Percentiles rank a stretch among this genome's conserved stretches.
Evolutionary conservation across 352 stramenopile genomes (phyloP).

Genomic region (Pythium aquatile): DNA sequence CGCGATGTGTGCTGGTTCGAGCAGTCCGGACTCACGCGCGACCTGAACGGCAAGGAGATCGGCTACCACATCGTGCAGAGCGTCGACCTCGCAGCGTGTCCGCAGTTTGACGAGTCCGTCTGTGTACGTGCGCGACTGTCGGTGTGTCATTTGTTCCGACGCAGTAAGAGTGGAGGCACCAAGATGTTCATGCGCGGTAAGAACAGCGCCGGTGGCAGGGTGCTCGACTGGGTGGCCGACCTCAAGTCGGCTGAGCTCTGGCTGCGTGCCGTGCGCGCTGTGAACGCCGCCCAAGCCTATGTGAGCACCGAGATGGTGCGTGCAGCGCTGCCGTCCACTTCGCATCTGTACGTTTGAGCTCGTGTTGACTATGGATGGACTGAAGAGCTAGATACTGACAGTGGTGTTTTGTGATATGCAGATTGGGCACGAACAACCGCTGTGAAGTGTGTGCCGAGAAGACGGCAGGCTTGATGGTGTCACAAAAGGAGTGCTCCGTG

Average conservation of each 20-base stretch:
- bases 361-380: no score
- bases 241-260: conserved; percentile 74
- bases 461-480: conserved; percentile 51
- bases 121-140: conserved; percentile 72
- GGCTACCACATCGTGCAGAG: conserved; percentile 77
- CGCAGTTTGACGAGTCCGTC: conserved; percentile 44
- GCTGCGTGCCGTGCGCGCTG: conserved; percentile 60
- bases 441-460: conserved; percentile 68
- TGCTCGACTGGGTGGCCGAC: conserved; percentile 70
- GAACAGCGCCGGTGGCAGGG: conserved; percentile 65
- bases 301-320: conserved; percentile 61
- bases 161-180: conserved; percentile 69
- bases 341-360: conserved; percentile 10
- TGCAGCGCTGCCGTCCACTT: conserved; percentile 32
- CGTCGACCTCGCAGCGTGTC: conserved; percentile 67
- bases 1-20: conserved; percentile 81
- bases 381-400: no score
- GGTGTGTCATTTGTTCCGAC: conserved; percentile 73
- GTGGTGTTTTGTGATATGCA: conserved; percentile 10
- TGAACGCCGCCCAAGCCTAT: conserved; percentile 45
- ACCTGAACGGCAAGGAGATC: conserved; percentile 78
- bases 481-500: conserved; percentile 59
- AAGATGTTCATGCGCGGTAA: conserved; percentile 80
- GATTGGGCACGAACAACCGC: conserved; percentile 34
- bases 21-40: conserved; percentile 59